These are phyloP conservation scores for Cardamine resedifolia DNA, from an alignment of 345 rosid species.

Conservation along the genomic window DNA sequence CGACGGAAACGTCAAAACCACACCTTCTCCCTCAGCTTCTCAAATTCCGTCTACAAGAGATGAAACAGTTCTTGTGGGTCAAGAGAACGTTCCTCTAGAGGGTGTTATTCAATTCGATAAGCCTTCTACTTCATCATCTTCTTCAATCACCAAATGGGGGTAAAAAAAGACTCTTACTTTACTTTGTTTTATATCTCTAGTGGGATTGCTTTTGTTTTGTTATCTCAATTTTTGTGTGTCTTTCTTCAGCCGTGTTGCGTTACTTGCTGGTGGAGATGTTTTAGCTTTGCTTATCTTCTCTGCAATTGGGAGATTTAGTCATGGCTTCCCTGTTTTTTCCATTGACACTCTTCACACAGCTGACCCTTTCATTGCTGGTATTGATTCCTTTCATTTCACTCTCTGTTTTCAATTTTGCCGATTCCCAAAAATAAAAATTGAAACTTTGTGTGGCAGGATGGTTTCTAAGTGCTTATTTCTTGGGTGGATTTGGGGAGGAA, in stretches of 20 bases:
- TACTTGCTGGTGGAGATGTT: conserved; percentile 93
- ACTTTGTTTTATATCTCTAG: neutral
- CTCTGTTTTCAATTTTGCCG: neutral
- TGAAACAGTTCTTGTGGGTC: conserved; percentile 59
- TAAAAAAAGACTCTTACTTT: conserved; percentile 23
- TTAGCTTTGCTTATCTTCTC: conserved; percentile 75
- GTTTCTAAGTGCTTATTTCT: conserved; percentile 91
- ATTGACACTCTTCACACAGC: conserved; percentile 81
- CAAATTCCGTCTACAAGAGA: conserved; percentile 36
- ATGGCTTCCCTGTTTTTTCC: conserved; percentile 68
- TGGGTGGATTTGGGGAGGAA: conserved; percentile 82
- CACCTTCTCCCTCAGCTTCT: conserved; percentile 40
- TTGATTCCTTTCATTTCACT: neutral
- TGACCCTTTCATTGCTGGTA: conserved; percentile 94
- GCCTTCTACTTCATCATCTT: conserved; percentile 49
- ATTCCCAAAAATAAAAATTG: neutral
- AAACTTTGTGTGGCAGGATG: conserved; percentile 54
- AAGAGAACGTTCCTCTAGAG: conserved; percentile 70
- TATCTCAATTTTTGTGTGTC: neutral
- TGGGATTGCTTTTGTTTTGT: neutral
- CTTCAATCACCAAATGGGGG: conserved; percentile 74
- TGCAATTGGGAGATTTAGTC: conserved; percentile 87
- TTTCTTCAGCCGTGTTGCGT: conserved; percentile 58
- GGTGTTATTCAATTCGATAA: conserved; percentile 94
- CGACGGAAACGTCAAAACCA: conserved; percentile 56